Base-by-base conservation (phyloP, 345 rosid genomes). In the Orychophragmus violaceus region DNA sequence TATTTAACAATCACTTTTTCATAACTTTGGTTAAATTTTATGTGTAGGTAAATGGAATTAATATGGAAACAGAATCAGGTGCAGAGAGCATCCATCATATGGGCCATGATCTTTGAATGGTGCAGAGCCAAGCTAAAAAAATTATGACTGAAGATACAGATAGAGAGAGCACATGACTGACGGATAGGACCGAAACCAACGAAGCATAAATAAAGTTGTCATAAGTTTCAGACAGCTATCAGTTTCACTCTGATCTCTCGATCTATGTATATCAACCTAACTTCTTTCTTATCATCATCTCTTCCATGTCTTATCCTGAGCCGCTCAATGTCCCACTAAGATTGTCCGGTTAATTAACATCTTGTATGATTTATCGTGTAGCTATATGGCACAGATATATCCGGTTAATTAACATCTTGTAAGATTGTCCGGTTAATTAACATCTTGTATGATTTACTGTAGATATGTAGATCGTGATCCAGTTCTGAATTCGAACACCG, bases 101-200 rank as follows among this genome's bases (percentile, higher is more conserved):
- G 70, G 75, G 70, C 64, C 75, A 71, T 63, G 64, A 46, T 71
- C 18, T 63, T 49, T 71, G 64, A 63, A 27, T 63, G 64, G 75
- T 63, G 64, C 37, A 71, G 59, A 71, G 48, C 51, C 41, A 55
- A 62, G 55, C 48, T 32, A 59, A 46, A 51, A n/a, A 42, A 55
- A 14, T 70, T 28, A 51, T 61, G 33, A 54, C 36, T 42, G n/a
- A 27, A 27, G 30, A 32, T 14, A 27, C 42, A 69, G 55, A 46
- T 21, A 46, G 39, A 33, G 68, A 63, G 22, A 63, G 69, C 70
- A 55, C 59, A 71, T 70, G 69, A 25, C 41, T 50, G 17, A 23
- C 33, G 41, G 22, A 70, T 53, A 44, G 51, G 44, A 71, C 76
- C 76, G 56, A 22, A 63, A 46, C 57, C 41, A 30, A 21, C 28